Base-by-base conservation (phyloP, 148 eudicot genomes). In the Spergularia marina region DNA sequence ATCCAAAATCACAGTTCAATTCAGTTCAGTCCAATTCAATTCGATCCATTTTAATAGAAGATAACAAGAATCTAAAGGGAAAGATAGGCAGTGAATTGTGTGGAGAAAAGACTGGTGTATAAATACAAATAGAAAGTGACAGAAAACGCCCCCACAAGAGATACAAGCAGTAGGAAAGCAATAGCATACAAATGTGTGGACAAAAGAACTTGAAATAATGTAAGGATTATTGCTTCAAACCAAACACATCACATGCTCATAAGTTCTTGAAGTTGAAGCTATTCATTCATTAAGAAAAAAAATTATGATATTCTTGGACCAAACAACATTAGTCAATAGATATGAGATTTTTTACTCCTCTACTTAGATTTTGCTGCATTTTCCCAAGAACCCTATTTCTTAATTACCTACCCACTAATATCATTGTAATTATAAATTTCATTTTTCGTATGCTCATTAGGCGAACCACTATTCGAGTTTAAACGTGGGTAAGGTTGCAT, bases 171-270 rank as follows among this genome's bases (percentile, higher is more conserved):
- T n/a, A 41, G 8, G 7, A 51, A 60, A 18, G 11, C n/a, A 73
- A 17, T 63, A 47, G 63, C 7, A 75, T 10, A 74, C 25, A 62
- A 55, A 71, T 30, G 10, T 56, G 68, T 71, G 69, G 79, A 76
- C 76, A 72, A 57, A 72, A 64, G 21, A 59, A 15, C 65, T 54
- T 64, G 65, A 14, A 30, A 65, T 66, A 20, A 74, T 74, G 59
- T 79, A 65, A 5, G 49, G 10, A 44, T 4, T 30, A 40, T 18
- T 52, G 30, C 47, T 65, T 25, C 11, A 71, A 76, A 71, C 67
- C 52, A 71, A 30, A 72, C 69, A 68, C 65, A 73, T 55, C 74
- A 77, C 61, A 77, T 80, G 83, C 72, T 71, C 11, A 71, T 41
- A 65, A 65, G 55, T 72, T 71, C 36, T 30, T 30, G 36, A 30